Base-by-base conservation (phyloP, 2,329 filamentous ascomycete genomes). In the Chaetomiaceae sp. region DNA sequence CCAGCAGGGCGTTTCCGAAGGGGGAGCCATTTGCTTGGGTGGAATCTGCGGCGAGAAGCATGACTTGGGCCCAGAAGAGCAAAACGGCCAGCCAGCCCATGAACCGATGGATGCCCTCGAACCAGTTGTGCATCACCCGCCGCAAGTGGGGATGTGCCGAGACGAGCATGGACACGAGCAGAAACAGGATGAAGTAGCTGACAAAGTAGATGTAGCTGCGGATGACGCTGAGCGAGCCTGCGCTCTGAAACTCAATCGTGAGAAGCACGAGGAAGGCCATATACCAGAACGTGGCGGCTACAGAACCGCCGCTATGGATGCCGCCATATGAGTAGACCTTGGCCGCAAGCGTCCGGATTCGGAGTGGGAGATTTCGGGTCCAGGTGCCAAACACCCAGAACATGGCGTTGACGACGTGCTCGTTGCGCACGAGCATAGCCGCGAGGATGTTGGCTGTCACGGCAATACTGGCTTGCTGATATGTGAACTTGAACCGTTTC, bases 1-100 rank as follows among this genome's bases (percentile, higher is more conserved):
- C 63, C 20, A 69, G 63, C 2, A 75, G 62, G 2, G 70, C 67
- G 7, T 57, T 53, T 16, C 73, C 73, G 14, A 75, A 65, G 8
- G 66, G 59, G 2, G 58, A 37, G 16, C 60, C 48, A 4, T 53
- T 65, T 13, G 61, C 60, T 16, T 69, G 64, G n/a, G 70, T 66
- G 33, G 73, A 66, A 30, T 74, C 71, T 46, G 76, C 69, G n/a
- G 75, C 70, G 30, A 80, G 70, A 9, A 87, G 69, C 37, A 87
- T 64, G 8, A 79, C 75, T 54, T 86, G 79, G 1, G 66, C 75
- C 79, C 87, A 86, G 64, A 90, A 84, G 29, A 89, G 69, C 1
- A 69, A 16, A 5, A 64, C 51, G 23, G 62, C 61, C 1, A 61
- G 42, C 68, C 69, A 71, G 13, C 67, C 69, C 42, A 65, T 58